These are phyloP conservation scores for Fusarium sacchari DNA, from an alignment of 2,329 filamentous ascomycete genomes.

Conservation along the genomic window DNA sequence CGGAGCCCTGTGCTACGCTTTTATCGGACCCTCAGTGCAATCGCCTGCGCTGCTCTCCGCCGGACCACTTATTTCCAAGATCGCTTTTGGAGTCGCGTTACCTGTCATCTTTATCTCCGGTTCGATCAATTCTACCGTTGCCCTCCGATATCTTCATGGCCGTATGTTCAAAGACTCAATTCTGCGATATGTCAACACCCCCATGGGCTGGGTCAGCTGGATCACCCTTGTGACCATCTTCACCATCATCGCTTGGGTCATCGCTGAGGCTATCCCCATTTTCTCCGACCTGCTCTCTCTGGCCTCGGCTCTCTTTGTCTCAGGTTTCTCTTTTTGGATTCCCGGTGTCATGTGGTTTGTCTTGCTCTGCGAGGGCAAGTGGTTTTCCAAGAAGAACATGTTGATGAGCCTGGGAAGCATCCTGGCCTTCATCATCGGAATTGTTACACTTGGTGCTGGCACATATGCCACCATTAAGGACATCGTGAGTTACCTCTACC, in stretches of 20 bases:
- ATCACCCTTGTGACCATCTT: constrained; percentile 27
- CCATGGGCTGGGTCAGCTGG: constrained; percentile 33
- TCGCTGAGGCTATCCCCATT: constrained; percentile 34
- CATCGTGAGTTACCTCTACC: constrained; percentile 11
- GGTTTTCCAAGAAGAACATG: constrained; percentile 33
- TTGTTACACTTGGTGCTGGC: constrained; percentile 32
- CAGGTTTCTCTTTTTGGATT: constrained; percentile 34
- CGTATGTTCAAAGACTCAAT: constrained; percentile 36
- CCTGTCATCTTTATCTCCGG: constrained; percentile 56
- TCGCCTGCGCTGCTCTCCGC: constrained; percentile 76
- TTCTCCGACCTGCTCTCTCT: constrained; percentile 34
- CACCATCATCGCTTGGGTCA: constrained; percentile 33
- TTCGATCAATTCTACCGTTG: constrained; percentile 35
- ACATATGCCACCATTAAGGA: constrained; percentile 37
- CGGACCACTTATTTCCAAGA: constrained; percentile 66
- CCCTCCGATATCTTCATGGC: constrained; percentile 33
- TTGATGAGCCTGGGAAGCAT: constrained; percentile 28
- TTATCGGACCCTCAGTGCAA: constrained; percentile 69
- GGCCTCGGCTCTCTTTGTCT: constrained; percentile 30
- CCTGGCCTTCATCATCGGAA: constrained; percentile 31
- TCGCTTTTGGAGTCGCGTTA: constrained; percentile 75
- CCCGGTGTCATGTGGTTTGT: constrained; percentile 33
- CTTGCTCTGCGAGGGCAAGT: constrained; percentile 31
- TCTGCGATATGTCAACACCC: constrained; percentile 30
- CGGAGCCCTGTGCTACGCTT: constrained; percentile 75